A percentile compares a stretch with the other conserved stretches of the same genome.
Conservation (phyloP, 2,329 filamentous ascomycete species). For the Dactylonectria estremocensis region DNA sequence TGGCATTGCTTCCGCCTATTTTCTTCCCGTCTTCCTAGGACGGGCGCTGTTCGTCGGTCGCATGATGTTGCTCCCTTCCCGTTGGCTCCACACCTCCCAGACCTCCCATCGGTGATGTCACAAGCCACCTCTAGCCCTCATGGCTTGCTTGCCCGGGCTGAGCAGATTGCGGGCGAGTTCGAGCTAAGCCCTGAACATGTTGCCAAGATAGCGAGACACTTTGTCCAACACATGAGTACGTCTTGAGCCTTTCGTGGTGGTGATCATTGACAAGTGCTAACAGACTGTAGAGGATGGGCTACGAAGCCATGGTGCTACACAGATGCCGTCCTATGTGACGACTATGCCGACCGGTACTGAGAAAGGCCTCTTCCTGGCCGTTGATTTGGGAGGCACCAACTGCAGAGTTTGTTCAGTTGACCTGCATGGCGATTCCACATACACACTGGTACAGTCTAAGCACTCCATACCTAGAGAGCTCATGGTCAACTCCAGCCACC, state of each 20-base stretch:
- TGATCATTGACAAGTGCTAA: background rate
- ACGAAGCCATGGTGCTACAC: conserved; percentile 3
- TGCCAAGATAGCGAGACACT: conserved; percentile 16
- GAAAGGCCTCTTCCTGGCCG: conserved; percentile 40
- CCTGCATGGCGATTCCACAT: conserved; percentile 73
- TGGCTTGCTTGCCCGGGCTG: conserved; percentile 11
- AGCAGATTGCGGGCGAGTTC: conserved; percentile 15
- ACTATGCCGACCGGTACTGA: conserved; percentile 19
- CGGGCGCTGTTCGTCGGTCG: conserved; percentile 2
- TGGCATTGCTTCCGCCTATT: background rate
- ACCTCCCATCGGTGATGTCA: conserved; percentile 2
- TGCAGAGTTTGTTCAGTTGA: conserved; percentile 52
- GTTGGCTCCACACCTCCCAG: conserved; percentile 10
- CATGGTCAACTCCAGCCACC: conserved; percentile 17
- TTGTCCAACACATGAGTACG: conserved; percentile 23
- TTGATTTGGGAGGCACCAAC: conserved; percentile 56
- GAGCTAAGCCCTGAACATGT: conserved; percentile 10
- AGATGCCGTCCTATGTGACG: conserved; percentile 25
- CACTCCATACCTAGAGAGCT: conserved; percentile 8
- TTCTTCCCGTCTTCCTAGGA: background rate
- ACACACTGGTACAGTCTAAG: conserved; percentile 69
- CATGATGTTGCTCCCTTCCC: conserved; percentile 8
- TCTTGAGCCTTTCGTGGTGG: background rate
- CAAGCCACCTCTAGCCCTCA: conserved; percentile 6
- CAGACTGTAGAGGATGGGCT: background rate